A percentile compares a stretch with the other conserved stretches of the same genome.
These are phyloP conservation scores for Microdochium trichocladiopsis DNA, from an alignment of 2,329 filamentous ascomycete species.

Conservation along the genomic window DNA sequence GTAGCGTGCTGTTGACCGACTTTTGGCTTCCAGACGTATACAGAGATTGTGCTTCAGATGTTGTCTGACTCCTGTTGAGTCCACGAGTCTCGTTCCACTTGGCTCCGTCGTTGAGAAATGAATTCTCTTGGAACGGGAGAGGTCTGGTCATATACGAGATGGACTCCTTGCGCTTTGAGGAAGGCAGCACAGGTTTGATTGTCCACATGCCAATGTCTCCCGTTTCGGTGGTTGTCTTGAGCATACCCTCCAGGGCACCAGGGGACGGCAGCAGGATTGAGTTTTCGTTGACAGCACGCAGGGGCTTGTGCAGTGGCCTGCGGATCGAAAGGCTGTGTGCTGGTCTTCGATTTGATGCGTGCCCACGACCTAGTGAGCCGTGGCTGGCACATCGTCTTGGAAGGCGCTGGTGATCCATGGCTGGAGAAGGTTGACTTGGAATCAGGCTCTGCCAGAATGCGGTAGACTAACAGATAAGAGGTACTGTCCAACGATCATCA, in stretches of 20 bases:
- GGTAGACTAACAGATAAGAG: conserved; percentile 14
- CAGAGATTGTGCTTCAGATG: conserved; percentile 49
- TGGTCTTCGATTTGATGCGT: conserved; percentile 13
- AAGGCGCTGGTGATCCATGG: conserved; percentile 17
- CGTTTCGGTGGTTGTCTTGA: conserved; percentile 59
- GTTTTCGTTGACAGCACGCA: conserved; percentile 36
- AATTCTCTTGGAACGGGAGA: not conserved
- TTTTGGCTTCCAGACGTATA: conserved; percentile 44
- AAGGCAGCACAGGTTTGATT: conserved; percentile 34
- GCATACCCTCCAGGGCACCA: conserved; percentile 54
- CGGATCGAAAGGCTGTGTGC: conserved; percentile 9
- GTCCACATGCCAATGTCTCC: conserved; percentile 58
- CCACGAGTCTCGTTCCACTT: not conserved
- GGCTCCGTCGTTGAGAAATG: not conserved
- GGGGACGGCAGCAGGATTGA: conserved; percentile 36
- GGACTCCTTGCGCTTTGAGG: conserved; percentile 17
- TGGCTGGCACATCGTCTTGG: conserved; percentile 23
- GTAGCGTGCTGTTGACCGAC: conserved; percentile 33
- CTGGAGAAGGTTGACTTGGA: not conserved
- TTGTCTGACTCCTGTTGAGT: conserved; percentile 25
- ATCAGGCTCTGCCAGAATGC: conserved; percentile 2
- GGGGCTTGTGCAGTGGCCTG: conserved; percentile 27
- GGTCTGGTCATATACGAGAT: conserved; percentile 15
- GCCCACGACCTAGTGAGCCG: conserved; percentile 19
- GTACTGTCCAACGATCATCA: conserved; percentile 8